Evolutionary conservation across 257 asterid species (phyloP).

Genomic region (Solanum rostratum): DNA sequence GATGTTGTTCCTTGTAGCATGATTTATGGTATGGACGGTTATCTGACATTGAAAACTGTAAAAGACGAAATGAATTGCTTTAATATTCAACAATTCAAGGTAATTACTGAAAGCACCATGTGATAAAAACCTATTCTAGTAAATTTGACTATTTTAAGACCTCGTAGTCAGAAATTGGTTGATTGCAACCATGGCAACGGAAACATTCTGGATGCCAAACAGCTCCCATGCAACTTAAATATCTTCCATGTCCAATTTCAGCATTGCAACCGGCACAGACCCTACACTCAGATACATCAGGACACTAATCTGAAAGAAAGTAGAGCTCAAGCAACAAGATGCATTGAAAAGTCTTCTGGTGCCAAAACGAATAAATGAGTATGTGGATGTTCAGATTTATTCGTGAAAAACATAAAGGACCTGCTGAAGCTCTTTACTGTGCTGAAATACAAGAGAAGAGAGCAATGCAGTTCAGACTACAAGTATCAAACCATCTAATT

Average conservation of each 20-base stretch:
- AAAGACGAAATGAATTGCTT: not conserved
- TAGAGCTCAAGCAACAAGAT: not conserved
- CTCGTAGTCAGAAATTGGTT: constrained; percentile 91
- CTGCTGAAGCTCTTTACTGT: not conserved
- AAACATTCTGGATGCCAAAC: constrained; percentile 99
- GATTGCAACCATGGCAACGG: constrained; percentile 65
- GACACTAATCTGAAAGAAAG: not conserved
- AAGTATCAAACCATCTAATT: not conserved
- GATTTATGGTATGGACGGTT: constrained; percentile 80
- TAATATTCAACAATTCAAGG: not conserved
- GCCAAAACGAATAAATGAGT: not conserved
- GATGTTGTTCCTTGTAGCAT: constrained; percentile 88
- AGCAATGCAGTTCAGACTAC: not conserved
- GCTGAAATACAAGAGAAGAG: not conserved
- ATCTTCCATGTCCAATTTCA: constrained; percentile 92
- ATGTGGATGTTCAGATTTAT: not conserved
- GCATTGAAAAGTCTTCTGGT: not conserved
- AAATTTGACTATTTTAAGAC: constrained; percentile 24
- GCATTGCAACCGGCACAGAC: constrained; percentile 85
- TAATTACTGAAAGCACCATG: not conserved
- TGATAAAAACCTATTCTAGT: not conserved
- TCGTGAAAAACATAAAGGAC: not conserved
- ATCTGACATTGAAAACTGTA: constrained; percentile 89
- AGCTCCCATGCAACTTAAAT: constrained; percentile 86
- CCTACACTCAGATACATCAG: constrained; percentile 30